phyloP scores from a whole-genome alignment of 176 grass and related monocot genomes.

The Oryza meridionalis region DNA sequence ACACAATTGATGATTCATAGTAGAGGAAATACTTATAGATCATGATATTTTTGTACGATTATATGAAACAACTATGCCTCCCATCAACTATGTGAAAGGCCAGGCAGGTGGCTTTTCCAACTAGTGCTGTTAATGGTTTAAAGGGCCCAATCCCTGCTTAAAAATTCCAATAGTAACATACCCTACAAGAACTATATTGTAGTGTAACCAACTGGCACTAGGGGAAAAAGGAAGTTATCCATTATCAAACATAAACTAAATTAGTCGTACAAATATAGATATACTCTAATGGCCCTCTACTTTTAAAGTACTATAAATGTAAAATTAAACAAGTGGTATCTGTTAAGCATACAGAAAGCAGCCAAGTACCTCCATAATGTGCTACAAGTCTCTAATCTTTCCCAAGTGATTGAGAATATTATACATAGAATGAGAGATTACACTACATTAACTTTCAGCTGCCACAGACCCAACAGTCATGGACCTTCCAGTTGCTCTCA shows the following conservation, averaged over 20 bases:
- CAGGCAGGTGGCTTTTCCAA: slow-evolving; percentile 31
- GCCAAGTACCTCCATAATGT: not conserved
- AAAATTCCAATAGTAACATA: not conserved
- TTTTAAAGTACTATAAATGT: no score
- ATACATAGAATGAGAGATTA: no score
- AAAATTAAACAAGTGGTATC: no score
- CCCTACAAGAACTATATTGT: no score
- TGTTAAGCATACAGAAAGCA: not conserved
- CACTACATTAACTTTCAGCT: not conserved
- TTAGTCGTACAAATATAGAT: slow-evolving; percentile 12
- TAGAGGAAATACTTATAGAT: slow-evolving; percentile 23
- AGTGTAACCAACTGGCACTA: not conserved
- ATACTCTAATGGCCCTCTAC: slow-evolving; percentile 6
- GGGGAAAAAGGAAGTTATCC: not conserved
- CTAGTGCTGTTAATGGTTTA: slow-evolving; percentile 11
- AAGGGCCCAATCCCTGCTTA: not conserved
- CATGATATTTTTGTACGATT: slow-evolving; percentile 27
- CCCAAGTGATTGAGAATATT: not conserved
- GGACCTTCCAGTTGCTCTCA: not conserved
- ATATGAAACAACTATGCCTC: not conserved
- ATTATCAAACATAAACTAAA: slow-evolving; percentile 11
- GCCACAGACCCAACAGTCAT: not conserved
- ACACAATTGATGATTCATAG: slow-evolving; percentile 34
- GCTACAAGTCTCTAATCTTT: not conserved
- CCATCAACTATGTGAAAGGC: not conserved